A percentile compares a stretch with the other conserved stretches of the same genome.
Evolutionary conservation across 73 alveolate genomes (phyloP).

Genomic region (Uronychia setigera): DNA sequence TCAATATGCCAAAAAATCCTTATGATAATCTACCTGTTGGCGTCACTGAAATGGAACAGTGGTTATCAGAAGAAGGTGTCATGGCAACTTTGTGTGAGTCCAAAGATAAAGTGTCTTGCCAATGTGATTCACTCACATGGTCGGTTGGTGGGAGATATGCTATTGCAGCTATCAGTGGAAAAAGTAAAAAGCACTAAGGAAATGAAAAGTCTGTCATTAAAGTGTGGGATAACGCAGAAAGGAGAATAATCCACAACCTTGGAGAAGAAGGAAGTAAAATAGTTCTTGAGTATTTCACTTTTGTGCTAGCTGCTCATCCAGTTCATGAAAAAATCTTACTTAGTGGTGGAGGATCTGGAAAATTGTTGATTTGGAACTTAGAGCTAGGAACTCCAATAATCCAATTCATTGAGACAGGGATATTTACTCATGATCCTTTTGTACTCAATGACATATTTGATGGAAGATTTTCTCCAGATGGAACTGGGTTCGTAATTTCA

Average conservation of each 20-base stretch:
- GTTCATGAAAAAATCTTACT: slow-evolving; percentile 33
- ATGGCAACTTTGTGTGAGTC: slow-evolving; percentile 3
- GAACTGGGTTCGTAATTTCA: slow-evolving; percentile 41
- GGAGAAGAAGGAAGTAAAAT: slow-evolving; percentile 24
- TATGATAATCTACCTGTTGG: neutral
- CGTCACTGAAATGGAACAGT: neutral
- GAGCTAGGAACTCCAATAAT: slow-evolving; percentile 10
- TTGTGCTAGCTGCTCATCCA: slow-evolving; percentile 61
- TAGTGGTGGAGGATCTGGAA: slow-evolving; percentile 58
- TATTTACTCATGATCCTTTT: slow-evolving; percentile 26
- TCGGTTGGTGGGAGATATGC: slow-evolving; percentile 57
- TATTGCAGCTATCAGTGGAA: slow-evolving; percentile 46
- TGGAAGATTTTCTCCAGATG: slow-evolving; percentile 60
- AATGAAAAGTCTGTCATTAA: slow-evolving; percentile 31
- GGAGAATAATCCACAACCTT: slow-evolving; percentile 22
- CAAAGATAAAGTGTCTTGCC: slow-evolving; percentile 13
- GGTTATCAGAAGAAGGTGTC: neutral
- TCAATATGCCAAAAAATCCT: neutral
- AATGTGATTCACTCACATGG: slow-evolving; percentile 54
- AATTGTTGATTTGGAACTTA: slow-evolving; percentile 37
- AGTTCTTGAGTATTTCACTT: slow-evolving; percentile 18
- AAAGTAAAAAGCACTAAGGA: slow-evolving; percentile 4
- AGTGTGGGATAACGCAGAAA: slow-evolving; percentile 51
- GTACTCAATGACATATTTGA: slow-evolving; percentile 35
- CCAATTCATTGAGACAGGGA: slow-evolving; percentile 48